These are phyloP conservation scores for Trametes cinnabarina DNA, from an alignment of 768 basidiomycete species.

Conservation along the genomic window DNA sequence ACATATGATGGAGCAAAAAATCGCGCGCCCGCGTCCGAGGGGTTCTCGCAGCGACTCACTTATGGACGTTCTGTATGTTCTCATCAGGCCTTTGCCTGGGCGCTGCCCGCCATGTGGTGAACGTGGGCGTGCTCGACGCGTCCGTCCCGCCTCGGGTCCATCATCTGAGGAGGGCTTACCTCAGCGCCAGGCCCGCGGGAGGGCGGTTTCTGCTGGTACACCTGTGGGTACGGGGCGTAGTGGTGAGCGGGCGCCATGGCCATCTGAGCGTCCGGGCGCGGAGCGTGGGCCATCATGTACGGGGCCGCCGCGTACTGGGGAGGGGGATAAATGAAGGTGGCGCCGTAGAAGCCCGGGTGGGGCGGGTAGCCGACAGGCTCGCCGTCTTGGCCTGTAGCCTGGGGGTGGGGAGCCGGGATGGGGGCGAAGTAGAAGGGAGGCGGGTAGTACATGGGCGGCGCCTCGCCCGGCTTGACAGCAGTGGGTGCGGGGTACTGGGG, in stretches of 20 bases:
- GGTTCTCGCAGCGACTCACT: not conserved
- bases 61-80: not conserved
- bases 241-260: constrained; percentile 22
- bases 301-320: constrained; percentile 37
- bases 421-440: constrained; percentile 43
- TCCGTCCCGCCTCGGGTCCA: constrained; percentile 15
- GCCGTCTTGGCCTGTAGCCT: constrained; percentile 42
- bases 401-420: constrained; percentile 38
- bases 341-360: constrained; percentile 44
- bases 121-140: constrained; percentile 10
- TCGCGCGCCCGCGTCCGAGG: constrained; percentile 2
- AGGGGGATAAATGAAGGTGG: constrained; percentile 44
- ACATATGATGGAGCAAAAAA: not conserved
- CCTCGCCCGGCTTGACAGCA: constrained; percentile 50
- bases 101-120: constrained; percentile 2
- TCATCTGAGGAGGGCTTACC: constrained; percentile 19
- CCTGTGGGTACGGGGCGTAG: constrained; percentile 39
- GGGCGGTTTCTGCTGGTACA: constrained; percentile 38
- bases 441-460: constrained; percentile 51
- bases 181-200: constrained; percentile 30
- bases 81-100: constrained; percentile 9
- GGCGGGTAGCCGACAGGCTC: constrained; percentile 40
- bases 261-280: constrained; percentile 18
- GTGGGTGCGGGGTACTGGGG: constrained; percentile 48
- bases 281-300: constrained; percentile 42